Evolutionary conservation across 2,329 filamentous ascomycete genomes (phyloP), one percentile per base, ranked within the genome.

Genomic region (Thelonectria rubi): DNA sequence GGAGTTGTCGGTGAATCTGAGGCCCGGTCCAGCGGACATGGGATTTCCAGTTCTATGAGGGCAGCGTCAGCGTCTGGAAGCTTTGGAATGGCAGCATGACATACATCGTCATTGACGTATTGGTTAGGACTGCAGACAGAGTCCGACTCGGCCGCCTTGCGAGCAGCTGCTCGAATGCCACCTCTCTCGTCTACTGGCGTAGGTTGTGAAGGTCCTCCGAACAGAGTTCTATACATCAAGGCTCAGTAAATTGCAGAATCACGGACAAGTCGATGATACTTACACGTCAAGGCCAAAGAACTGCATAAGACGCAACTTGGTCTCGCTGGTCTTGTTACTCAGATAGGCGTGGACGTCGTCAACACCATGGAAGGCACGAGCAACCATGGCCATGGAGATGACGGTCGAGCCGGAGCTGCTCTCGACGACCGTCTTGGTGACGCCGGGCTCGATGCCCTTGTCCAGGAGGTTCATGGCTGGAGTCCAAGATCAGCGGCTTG

Each of bases 381-480:
- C 72, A 5, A 76, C 68, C 62, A 77, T 74, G 15, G 71, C 74
- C 81, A 88, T 82, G 0, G 86, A 88, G 37, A 87, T 83, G 24
- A 87, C 85, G 0, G 86, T 88, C 0, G 85, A 88, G 0, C 86
- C 86, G 1, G 85, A 88, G 70, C 84, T 87, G 62, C 84, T 84
- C 69, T 89, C 86, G 42, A 88, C 80, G 24, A 88, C 81, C 0
- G 81, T 83, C 48, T 82, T 51, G 78, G 82, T 84, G 64, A 79
- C 78, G 12, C 74, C 77, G 0, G 80, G 76, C 3, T 76, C 72
- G 3, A 82, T 76, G 4, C 74, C 74, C 12, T 80, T 79, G n/a
- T 82, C 76, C 15, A 86, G 76, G 69, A 86, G 78, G 66, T 85
- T 84, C 72, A 75, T 70, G 45, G 73, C 73, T 75, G 43, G 18